A percentile compares a stretch with the other conserved stretches of the same genome.
Conservation (phyloP, 495 filamentous ascomycete genomes). For the Podospora pseudopauciseta region DNA sequence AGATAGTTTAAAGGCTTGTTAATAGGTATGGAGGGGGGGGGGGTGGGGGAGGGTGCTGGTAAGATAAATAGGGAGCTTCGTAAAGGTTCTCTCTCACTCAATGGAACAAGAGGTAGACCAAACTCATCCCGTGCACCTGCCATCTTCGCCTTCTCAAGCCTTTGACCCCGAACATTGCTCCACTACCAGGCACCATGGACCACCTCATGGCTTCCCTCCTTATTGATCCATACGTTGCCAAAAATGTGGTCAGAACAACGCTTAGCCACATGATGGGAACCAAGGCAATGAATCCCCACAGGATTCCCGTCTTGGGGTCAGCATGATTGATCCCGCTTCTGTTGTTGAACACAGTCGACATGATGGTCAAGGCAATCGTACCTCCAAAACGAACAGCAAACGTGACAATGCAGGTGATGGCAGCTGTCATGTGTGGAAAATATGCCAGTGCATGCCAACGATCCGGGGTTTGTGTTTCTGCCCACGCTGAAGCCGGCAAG, state of each 20-base stretch:
- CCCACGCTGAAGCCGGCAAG: conserved; percentile 56
- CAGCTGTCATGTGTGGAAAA: conserved; percentile 49
- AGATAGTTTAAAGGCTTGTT: too few relatives aligned
- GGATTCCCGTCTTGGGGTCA: conserved; percentile 44
- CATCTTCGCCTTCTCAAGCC: conserved; percentile 27
- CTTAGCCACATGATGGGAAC: conserved; percentile 49
- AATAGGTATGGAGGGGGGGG: too few relatives aligned
- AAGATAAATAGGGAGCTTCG: too few relatives aligned
- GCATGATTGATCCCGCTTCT: conserved; percentile 22
- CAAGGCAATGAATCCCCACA: conserved; percentile 54
- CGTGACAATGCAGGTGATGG: conserved; percentile 48
- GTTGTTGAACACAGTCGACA: conserved; percentile 61
- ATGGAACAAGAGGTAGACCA: neutral
- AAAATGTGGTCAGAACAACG: conserved; percentile 40
- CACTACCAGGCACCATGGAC: conserved; percentile 24
- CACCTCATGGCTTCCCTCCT: conserved; percentile 25
- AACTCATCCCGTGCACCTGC: neutral
- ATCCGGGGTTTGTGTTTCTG: conserved; percentile 36
- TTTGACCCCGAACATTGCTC: conserved; percentile 22
- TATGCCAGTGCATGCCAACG: conserved; percentile 51
- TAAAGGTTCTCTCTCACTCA: neutral
- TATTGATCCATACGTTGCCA: conserved; percentile 53
- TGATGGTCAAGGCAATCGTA: conserved; percentile 54
- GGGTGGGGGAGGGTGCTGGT: too few relatives aligned
- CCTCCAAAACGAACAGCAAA: conserved; percentile 57